Conservation (phyloP, 2,329 filamentous ascomycete genomes). For the Elsinoe necatrix region DNA sequence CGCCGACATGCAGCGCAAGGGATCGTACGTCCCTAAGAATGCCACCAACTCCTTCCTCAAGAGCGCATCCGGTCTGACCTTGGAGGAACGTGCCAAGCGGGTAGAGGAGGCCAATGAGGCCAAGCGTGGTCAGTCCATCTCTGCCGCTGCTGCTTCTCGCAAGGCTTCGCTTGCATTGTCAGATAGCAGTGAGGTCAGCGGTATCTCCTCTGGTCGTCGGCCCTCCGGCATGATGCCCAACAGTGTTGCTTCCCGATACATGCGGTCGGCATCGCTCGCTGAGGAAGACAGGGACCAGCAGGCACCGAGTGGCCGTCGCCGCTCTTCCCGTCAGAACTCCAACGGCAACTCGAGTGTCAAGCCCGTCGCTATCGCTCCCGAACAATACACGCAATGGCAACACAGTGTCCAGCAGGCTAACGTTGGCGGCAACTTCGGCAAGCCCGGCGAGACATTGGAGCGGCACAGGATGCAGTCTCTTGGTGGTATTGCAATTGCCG, state of each 20-base stretch:
- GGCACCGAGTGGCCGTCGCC: neutral
- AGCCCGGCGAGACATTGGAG: slow-evolving; percentile 3
- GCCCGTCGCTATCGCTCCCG: slow-evolving; percentile 2
- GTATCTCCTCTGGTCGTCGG: slow-evolving; percentile 1
- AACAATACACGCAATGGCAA: slow-evolving; percentile 13
- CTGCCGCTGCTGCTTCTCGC: neutral
- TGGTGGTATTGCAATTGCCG: slow-evolving; percentile 8
- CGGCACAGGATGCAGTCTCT: slow-evolving; percentile 10
- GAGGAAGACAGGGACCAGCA: neutral
- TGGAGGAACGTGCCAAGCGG: neutral
- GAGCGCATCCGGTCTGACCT: slow-evolving; percentile 7
- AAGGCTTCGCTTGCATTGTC: slow-evolving; percentile 9
- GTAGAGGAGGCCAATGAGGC: slow-evolving; percentile 5
- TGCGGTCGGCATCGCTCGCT: slow-evolving; percentile 5
- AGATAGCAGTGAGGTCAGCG: slow-evolving; percentile 11
- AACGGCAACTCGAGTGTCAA: neutral
- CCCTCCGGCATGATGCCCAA: slow-evolving; percentile 11
- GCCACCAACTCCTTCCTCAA: slow-evolving; percentile 12
- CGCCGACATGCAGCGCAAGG: slow-evolving; percentile 1
- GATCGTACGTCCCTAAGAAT: slow-evolving; percentile 6
- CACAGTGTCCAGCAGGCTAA: neutral
- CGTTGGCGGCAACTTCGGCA: neutral
- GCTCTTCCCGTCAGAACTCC: slow-evolving; percentile 4
- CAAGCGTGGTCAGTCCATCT: slow-evolving; percentile 1
- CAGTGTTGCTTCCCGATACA: slow-evolving; percentile 13